phyloP scores from a whole-genome alignment of 805 yeast species.

The Hemisphaericaspora nanyangensis region DNA sequence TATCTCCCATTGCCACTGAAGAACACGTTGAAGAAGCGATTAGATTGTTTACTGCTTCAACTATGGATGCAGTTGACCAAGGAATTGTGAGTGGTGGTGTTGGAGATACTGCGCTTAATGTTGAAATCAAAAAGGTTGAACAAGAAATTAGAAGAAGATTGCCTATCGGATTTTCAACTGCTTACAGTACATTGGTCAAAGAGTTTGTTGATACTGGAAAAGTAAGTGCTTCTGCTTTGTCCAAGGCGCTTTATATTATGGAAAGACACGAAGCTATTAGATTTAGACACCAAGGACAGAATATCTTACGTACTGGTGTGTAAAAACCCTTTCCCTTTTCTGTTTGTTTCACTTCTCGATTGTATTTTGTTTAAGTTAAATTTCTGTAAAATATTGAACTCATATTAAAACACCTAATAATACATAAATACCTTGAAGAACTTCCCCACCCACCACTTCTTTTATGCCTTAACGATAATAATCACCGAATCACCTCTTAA shows the following conservation, averaged over 20 bases:
- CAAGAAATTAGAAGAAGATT: conserved; percentile 82
- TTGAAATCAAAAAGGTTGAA: conserved; percentile 77
- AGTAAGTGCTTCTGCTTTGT: conserved; percentile 68
- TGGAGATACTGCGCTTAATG: conserved; percentile 55
- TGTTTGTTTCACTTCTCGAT: conserved; percentile 3
- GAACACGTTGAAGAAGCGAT: conserved; percentile 95
- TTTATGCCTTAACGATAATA: conserved; percentile 55
- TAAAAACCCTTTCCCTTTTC: no score
- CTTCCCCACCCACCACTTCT: no score
- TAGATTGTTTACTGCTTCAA: conserved; percentile 90
- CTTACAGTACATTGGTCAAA: conserved; percentile 74
- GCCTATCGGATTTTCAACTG: conserved; percentile 95
- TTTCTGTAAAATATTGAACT: no score
- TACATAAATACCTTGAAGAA: no score
- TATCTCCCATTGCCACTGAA: conserved; percentile 79
- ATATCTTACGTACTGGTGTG: conserved; percentile 72
- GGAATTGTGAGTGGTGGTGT: conserved; percentile 46
- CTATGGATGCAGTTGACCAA: conserved; percentile 90
- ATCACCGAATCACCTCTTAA: conserved; percentile 95
- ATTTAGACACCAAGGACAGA: conserved; percentile 82
- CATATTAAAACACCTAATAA: no score
- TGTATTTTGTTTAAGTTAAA: no score
- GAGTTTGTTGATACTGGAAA: conserved; percentile 72
- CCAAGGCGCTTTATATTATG: conserved; percentile 73
- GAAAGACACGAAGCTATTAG: conserved; percentile 87